phyloP scores from a whole-genome alignment of 2,329 filamentous ascomycete species.

The Teratosphaeria gauchensis region DNA sequence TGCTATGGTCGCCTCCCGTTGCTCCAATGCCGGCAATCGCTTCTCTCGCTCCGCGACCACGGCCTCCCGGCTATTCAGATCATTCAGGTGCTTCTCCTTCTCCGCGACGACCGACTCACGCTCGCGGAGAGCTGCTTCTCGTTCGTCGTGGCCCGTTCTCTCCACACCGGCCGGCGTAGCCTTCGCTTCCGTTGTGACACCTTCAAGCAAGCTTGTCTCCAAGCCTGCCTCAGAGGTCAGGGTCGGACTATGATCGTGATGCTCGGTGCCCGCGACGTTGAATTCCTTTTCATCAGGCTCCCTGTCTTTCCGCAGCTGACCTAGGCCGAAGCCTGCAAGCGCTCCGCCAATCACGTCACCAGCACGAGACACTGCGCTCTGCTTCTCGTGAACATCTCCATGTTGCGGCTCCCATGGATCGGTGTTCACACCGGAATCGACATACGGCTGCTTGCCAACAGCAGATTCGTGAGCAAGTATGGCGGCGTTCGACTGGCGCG shows the following conservation, averaged over 20 bases:
- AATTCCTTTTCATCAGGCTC: background rate
- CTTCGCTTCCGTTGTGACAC: background rate
- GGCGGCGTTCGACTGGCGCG: constrained; percentile 6
- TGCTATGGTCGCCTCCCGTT: background rate
- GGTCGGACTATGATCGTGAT: background rate
- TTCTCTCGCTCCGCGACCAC: background rate
- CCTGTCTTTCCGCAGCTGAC: background rate
- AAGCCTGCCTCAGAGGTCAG: background rate
- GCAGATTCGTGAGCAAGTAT: constrained; percentile 6
- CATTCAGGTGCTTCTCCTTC: background rate
- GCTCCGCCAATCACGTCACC: constrained; percentile 23
- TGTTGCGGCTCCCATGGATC: constrained; percentile 26
- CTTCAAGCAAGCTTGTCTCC: background rate
- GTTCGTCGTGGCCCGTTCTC: background rate
- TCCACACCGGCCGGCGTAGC: background rate
- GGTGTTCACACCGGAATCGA: constrained; percentile 54
- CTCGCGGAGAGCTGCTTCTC: background rate
- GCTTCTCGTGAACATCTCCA: background rate
- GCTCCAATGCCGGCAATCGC: background rate
- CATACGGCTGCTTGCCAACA: constrained; percentile 12
- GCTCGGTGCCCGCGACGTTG: background rate
- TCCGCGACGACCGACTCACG: background rate
- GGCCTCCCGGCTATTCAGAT: background rate
- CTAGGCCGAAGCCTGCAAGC: constrained; percentile 27
- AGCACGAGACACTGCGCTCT: background rate